Conservation (phyloP, 169 alveolate species). For the Miamiensis avidus region DNA sequence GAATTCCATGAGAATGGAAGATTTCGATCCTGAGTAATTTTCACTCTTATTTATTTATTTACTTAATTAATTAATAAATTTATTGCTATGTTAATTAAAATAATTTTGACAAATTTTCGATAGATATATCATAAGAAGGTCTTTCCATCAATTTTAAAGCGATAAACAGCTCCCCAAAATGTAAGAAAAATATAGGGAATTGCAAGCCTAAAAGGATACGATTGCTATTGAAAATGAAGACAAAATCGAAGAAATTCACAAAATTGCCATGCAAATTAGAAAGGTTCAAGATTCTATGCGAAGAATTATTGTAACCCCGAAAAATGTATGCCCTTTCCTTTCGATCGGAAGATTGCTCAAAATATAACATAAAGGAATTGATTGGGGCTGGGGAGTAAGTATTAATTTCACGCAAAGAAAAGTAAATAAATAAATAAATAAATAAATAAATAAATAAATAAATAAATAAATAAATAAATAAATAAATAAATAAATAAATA, state of each 20-base stretch:
- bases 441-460: not conserved
- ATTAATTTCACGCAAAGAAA: conserved; percentile 36
- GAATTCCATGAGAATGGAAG: conserved; percentile 96
- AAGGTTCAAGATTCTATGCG: conserved; percentile 30
- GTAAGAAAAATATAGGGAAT: conserved; percentile 63
- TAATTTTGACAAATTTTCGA: too few relatives aligned
- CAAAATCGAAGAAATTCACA: conserved; percentile 54
- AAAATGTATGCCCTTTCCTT: conserved; percentile 7
- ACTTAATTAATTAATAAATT: too few relatives aligned
- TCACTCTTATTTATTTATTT: not conserved
- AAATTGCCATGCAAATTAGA: conserved; percentile 57
- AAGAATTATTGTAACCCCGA: conserved; percentile 5
- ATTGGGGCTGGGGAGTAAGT: conserved; percentile 62
- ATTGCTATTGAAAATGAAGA: conserved; percentile 61
- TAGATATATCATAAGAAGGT: conserved; percentile 91
- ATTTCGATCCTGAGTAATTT: conserved; percentile 87
- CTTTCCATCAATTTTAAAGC: conserved; percentile 95
- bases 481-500: too few relatives aligned
- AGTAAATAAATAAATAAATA: conserved; percentile 16
- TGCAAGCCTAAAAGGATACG: conserved; percentile 61
- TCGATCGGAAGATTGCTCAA: conserved; percentile 14
- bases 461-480: not conserved
- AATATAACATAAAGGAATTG: conserved; percentile 30
- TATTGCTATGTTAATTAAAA: too few relatives aligned
- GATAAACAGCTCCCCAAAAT: conserved; percentile 86